Conservation (phyloP, 768 basidiomycete species). For the Suillus sp. region DNA sequence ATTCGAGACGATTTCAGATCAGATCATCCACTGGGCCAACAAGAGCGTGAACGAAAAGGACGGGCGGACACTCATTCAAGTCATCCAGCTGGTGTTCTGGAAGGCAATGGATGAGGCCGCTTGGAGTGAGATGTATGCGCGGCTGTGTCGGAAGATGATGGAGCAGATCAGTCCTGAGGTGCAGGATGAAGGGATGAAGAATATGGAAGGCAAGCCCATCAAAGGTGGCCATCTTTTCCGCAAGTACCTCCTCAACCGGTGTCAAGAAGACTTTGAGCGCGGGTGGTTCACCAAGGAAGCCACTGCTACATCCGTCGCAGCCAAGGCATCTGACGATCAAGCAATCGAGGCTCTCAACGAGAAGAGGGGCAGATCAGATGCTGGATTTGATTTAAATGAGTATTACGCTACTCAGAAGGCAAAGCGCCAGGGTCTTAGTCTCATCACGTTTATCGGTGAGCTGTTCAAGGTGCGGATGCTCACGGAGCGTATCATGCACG, state of each 20-base stretch:
- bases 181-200: slow-evolving; percentile 84
- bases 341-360: slow-evolving; percentile 71
- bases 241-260: slow-evolving; percentile 94
- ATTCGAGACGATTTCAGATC: slow-evolving; percentile 93
- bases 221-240: slow-evolving; percentile 94
- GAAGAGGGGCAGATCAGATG: slow-evolving; percentile 52
- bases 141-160: slow-evolving; percentile 94
- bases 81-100: slow-evolving; percentile 94
- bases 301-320: slow-evolving; percentile 82
- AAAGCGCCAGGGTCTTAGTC: slow-evolving; percentile 93
- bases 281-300: slow-evolving; percentile 92
- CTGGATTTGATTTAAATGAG: slow-evolving; percentile 89
- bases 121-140: slow-evolving; percentile 98
- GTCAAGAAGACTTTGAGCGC: slow-evolving; percentile 96
- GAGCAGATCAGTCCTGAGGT: slow-evolving; percentile 87
- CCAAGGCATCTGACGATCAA: slow-evolving; percentile 84
- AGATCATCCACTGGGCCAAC: slow-evolving; percentile 96
- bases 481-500: slow-evolving; percentile 97
- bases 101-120: slow-evolving; percentile 96
- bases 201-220: slow-evolving; percentile 82
- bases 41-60: slow-evolving; percentile 90
- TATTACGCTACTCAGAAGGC: slow-evolving; percentile 97
- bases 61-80: slow-evolving; percentile 91
- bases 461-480: slow-evolving; percentile 99
- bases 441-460: slow-evolving; percentile 98